Base-by-base conservation (phyloP, 1,139 yeast genomes). In the Debaryomyces coudertii region DNA sequence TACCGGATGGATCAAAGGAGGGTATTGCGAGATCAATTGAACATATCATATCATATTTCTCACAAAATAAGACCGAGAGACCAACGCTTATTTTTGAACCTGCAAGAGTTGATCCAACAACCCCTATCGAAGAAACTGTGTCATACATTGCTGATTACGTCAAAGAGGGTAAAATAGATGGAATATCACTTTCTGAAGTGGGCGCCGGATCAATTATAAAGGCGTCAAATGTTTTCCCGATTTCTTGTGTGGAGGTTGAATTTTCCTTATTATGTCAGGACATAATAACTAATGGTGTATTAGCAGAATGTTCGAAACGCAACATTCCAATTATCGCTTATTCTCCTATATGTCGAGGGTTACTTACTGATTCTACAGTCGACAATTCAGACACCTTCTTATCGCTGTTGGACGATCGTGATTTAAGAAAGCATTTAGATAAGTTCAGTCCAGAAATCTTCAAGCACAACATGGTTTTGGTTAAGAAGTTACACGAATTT, bases 271-370 rank as follows among this genome's bases (percentile, higher is more conserved):
- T 84, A 65, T 66, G 83, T n/a, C 76, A 78, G 41, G 87, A 85
- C 35, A 76, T 84, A 28, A 59, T 82, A 34, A 51, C 65, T 7
- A 80, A 85, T 56, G 95, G 92, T 1, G 76, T 85, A 16, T 77
- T 84, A 50, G 76, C 73, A 12, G 84, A 83, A 48, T 69, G 78
- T 33, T 61, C 75, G 11, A 55, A 59, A 40, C 53, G 56, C 40
- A 59, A 60, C 33, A 76, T 89, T 47, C 86, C 93, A 7, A 70
- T 88, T 31, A 68, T 87, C 50, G 89, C 92, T 23, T 89, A 90
- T 66, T 85, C 95, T 23, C 96, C 96, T 35, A 72, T 90, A 50
- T 84, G 90, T n/a, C 75, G 87, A 57, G 96, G 97, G 1, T 66
- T 83, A 47, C 75, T 90, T 49, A 84, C 95, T 6, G 95, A 93